Percentiles rank a stretch among this genome's conserved stretches.
Conservation (phyloP, 352 stramenopile species). For the Peronospora destructor region DNA sequence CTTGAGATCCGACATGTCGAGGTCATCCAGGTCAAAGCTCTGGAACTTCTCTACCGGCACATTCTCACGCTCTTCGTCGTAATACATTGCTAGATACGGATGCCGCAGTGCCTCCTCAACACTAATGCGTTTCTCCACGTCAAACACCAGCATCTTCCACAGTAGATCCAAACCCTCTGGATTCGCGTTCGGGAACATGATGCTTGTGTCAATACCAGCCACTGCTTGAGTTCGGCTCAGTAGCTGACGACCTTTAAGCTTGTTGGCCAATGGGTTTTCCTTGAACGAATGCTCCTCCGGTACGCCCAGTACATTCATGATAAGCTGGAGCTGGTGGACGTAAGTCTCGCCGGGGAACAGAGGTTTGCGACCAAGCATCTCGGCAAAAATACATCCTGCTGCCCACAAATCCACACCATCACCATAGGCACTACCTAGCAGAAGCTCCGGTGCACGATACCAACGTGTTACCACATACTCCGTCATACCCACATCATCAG, state of each 20-base stretch:
- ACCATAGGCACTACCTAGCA: slow-evolving; percentile 79
- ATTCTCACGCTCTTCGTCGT: slow-evolving; percentile 68
- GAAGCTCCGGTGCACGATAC: slow-evolving; percentile 82
- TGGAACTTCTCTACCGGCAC: slow-evolving; percentile 68
- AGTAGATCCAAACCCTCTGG: slow-evolving; percentile 74
- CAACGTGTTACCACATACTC: slow-evolving; percentile 88
- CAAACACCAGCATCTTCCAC: slow-evolving; percentile 87
- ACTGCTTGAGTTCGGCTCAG: slow-evolving; percentile 76
- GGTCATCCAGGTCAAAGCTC: slow-evolving; percentile 80
- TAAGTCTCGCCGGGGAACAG: slow-evolving; percentile 83
- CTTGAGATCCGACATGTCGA: slow-evolving; percentile 80
- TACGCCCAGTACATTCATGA: slow-evolving; percentile 86
- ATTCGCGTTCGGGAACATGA: slow-evolving; percentile 84
- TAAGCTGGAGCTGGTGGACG: slow-evolving; percentile 83
- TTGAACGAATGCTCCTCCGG: slow-evolving; percentile 85
- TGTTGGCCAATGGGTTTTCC: slow-evolving; percentile 83
- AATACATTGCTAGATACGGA: slow-evolving; percentile 91
- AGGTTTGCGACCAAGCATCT: slow-evolving; percentile 83
- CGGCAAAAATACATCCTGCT: slow-evolving; percentile 81
- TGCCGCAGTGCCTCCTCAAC: slow-evolving; percentile 93
- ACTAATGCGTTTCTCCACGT: slow-evolving; percentile 93
- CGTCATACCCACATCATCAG: slow-evolving; percentile 86
- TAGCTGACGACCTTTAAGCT: slow-evolving; percentile 79
- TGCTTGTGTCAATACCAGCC: slow-evolving; percentile 71
- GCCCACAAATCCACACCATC: slow-evolving; percentile 84